These are phyloP conservation scores for Bisporella sp. DNA, from an alignment of 2,329 filamentous ascomycete species.

Conservation along the genomic window DNA sequence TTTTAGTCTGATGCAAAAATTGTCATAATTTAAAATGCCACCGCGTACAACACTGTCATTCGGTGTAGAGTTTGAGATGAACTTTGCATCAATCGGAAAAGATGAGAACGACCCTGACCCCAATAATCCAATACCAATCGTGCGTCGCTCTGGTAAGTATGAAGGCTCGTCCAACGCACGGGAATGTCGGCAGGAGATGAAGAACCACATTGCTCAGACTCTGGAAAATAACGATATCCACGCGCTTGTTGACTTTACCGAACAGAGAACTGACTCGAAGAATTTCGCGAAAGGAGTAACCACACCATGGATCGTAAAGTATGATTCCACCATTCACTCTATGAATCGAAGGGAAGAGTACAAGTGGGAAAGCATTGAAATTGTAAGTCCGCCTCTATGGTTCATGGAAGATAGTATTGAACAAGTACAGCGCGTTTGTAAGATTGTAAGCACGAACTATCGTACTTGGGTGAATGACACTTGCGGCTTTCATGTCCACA, in stretches of 20 bases:
- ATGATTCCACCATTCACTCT: not conserved
- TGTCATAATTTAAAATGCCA: too few species aligned
- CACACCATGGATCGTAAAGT: not conserved
- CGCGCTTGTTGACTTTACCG: not conserved
- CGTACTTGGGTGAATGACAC: constrained; percentile 17
- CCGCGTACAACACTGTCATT: constrained; percentile 11
- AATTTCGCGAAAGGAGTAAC: not conserved
- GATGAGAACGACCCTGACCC: not conserved
- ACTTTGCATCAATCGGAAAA: not conserved
- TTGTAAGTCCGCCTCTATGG: not conserved
- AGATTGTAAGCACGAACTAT: constrained; percentile 9
- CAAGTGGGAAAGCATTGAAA: not conserved
- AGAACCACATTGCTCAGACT: too few species aligned
- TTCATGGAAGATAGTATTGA: not conserved
- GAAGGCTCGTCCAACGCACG: too few species aligned
- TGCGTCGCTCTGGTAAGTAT: too few species aligned
- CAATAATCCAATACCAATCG: not conserved
- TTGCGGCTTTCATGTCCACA: constrained; percentile 26
- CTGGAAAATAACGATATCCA: too few species aligned
- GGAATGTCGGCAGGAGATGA: too few species aligned
- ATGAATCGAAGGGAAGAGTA: not conserved
- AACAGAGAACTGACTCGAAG: not conserved
- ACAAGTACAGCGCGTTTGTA: constrained; percentile 3
- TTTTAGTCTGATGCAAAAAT: too few species aligned
- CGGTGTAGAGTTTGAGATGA: constrained; percentile 21